These are phyloP conservation scores for Verruconis gallopava DNA, from an alignment of 2,329 filamentous ascomycete species.

Conservation along the genomic window DNA sequence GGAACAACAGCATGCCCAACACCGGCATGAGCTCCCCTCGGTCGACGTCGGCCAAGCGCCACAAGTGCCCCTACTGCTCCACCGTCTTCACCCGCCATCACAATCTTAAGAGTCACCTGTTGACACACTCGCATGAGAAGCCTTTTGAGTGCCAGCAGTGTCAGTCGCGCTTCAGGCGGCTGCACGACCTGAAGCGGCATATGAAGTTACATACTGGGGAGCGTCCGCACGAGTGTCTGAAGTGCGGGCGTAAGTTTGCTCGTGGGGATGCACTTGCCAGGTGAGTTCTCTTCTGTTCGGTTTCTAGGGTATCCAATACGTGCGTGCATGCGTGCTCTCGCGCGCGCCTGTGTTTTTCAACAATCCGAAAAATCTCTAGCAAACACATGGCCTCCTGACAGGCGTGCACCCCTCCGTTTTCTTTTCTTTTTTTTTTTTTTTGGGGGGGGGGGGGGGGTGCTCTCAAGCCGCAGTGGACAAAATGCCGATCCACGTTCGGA, in stretches of 20 bases:
- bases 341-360: no score
- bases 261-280: constrained; percentile 82
- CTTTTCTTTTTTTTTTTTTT: no score
- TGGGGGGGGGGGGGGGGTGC: no score
- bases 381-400: no score
- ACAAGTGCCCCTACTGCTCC: constrained; percentile 92
- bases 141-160: constrained; percentile 92
- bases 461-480: no score
- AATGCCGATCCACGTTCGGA: neutral
- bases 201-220: constrained; percentile 95
- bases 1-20: constrained; percentile 46
- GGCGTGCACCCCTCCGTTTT: no score
- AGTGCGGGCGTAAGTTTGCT: constrained; percentile 89
- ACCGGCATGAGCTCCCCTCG: constrained; percentile 44
- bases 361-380: no score
- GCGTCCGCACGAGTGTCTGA: constrained; percentile 85
- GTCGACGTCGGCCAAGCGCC: constrained; percentile 59
- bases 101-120: constrained; percentile 90
- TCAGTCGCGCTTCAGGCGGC: constrained; percentile 75
- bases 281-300: no score
- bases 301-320: no score
- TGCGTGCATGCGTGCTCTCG: no score
- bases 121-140: constrained; percentile 97
- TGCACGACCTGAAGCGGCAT: constrained; percentile 93
- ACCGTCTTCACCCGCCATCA: constrained; percentile 96